These are phyloP conservation scores for Umbelopsis vinacea DNA, from an alignment of 192 early-diverging fungal species.

Conservation along the genomic window DNA sequence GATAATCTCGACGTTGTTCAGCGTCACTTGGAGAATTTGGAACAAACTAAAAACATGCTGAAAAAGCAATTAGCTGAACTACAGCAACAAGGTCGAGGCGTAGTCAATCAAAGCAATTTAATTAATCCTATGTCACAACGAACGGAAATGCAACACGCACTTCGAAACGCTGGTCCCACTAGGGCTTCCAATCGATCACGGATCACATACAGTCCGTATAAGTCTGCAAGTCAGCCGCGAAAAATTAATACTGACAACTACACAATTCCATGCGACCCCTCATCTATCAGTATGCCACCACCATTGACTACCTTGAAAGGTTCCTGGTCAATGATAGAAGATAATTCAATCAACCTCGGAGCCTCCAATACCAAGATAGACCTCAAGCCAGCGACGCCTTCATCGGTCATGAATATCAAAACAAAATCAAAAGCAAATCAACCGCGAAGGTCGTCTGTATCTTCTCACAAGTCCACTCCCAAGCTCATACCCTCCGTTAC, in stretches of 20 bases:
- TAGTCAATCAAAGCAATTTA: background rate
- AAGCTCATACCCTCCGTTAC: background rate
- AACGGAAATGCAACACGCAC: background rate
- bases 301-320: background rate
- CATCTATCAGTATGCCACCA: background rate
- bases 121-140: background rate
- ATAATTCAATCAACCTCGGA: background rate
- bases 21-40: constrained; percentile 38
- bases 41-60: constrained; percentile 32
- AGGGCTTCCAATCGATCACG: background rate
- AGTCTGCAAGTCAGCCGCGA: background rate
- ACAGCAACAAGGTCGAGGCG: constrained; percentile 21
- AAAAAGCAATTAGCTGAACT: constrained; percentile 33
- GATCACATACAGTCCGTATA: background rate
- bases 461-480: background rate
- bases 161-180: background rate
- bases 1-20: constrained; percentile 14
- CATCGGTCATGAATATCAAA: constrained; percentile 2
- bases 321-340: constrained; percentile 9
- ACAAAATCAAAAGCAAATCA: background rate
- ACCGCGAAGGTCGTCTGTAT: background rate
- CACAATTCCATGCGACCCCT: background rate
- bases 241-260: background rate
- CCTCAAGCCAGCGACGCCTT: constrained; percentile 3
- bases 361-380: background rate